These are phyloP conservation scores for Microdochium nivale DNA, from an alignment of 2,329 filamentous ascomycete genomes.

Conservation along the genomic window DNA sequence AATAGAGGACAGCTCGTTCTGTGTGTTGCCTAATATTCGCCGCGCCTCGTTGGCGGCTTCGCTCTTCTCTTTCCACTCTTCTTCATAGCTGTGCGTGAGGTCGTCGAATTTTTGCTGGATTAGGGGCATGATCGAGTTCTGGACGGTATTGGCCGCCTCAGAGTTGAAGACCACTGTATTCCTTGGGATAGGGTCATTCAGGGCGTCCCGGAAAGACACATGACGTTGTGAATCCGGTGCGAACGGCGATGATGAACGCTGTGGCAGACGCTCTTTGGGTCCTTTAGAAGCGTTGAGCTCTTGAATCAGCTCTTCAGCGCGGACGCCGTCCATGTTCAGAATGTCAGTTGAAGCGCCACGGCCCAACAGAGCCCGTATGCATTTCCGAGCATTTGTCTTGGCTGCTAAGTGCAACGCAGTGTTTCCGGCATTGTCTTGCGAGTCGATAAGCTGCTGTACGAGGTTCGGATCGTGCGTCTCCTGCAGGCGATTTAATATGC, in stretches of 20 bases:
- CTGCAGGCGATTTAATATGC: slow-evolving; percentile 77
- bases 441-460: slow-evolving; percentile 71
- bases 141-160: slow-evolving; percentile 60
- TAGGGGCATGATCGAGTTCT: slow-evolving; percentile 59
- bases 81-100: slow-evolving; percentile 62
- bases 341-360: slow-evolving; percentile 80
- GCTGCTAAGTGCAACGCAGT: slow-evolving; percentile 72
- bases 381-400: slow-evolving; percentile 80
- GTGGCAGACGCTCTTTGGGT: slow-evolving; percentile 54
- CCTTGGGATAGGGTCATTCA: slow-evolving; percentile 33
- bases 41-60: slow-evolving; percentile 59
- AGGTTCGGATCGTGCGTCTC: slow-evolving; percentile 68
- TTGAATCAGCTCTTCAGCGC: slow-evolving; percentile 77
- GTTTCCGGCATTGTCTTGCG: slow-evolving; percentile 79
- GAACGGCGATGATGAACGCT: slow-evolving; percentile 69
- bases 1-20: slow-evolving; percentile 55
- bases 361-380: slow-evolving; percentile 68
- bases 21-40: slow-evolving; percentile 56
- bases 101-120: slow-evolving; percentile 66
- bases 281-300: slow-evolving; percentile 59
- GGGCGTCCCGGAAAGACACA: slow-evolving; percentile 43
- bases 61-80: slow-evolving; percentile 67
- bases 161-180: slow-evolving; percentile 40
- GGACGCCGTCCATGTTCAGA: slow-evolving; percentile 70
- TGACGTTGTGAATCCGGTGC: slow-evolving; percentile 52